Conservation (phyloP, 495 filamentous ascomycete species). For the Podospora pseudoanserina region DNA sequence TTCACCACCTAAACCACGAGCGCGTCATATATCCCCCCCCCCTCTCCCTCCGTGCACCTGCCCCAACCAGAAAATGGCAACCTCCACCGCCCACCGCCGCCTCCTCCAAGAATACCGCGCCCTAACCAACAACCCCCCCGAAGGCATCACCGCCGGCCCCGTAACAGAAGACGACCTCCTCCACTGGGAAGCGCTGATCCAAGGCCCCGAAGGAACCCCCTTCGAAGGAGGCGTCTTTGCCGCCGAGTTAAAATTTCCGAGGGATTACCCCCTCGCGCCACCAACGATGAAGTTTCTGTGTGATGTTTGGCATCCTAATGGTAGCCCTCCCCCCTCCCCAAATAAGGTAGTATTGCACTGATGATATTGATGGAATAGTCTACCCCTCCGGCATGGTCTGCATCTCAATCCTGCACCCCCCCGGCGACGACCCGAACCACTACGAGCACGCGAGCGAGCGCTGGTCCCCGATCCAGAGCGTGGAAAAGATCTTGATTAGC, state of each 20-base stretch:
- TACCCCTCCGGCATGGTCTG: constrained; percentile 90
- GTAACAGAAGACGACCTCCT: constrained; percentile 93
- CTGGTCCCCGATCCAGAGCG: constrained; percentile 94
- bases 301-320: constrained; percentile 95
- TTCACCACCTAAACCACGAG: not conserved
- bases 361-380: constrained; percentile 49
- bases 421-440: constrained; percentile 97
- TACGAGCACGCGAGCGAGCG: constrained; percentile 96
- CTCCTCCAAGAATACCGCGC: constrained; percentile 95
- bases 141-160: constrained; percentile 93
- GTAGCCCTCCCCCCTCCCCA: constrained; percentile 42
- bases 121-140: constrained; percentile 68
- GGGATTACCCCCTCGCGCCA: constrained; percentile 90
- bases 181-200: constrained; percentile 93
- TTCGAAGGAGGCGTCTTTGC: constrained; percentile 95
- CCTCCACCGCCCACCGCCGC: constrained; percentile 76
- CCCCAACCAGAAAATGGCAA: not conserved
- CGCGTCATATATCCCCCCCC: not conserved
- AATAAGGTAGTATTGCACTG: not conserved
- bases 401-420: constrained; percentile 96
- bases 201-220: constrained; percentile 90
- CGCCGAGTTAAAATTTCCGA: constrained; percentile 89
- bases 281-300: constrained; percentile 92
- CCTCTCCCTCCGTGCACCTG: not conserved
- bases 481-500: constrained; percentile 95